Evolutionary conservation across 345 rosid species (phyloP).

Genomic region (Balakata baccata): DNA sequence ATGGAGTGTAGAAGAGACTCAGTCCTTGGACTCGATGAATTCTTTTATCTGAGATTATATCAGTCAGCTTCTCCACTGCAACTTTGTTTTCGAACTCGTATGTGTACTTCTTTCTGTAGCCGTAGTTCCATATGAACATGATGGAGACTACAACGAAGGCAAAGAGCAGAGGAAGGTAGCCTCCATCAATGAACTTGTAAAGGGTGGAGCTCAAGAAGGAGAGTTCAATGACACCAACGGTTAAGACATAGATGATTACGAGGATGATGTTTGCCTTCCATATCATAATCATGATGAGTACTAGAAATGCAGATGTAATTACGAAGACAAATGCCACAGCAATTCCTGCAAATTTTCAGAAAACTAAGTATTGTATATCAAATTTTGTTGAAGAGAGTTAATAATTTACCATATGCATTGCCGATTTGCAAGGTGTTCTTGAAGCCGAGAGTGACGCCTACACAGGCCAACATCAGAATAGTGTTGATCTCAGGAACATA

Average conservation of each 20-base stretch:
- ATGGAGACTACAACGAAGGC: slow-evolving; percentile 27
- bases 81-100: slow-evolving; percentile 47
- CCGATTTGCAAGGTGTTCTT: slow-evolving; percentile 39
- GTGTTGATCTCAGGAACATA: slow-evolving; percentile 51
- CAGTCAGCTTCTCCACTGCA: slow-evolving; percentile 23
- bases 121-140: slow-evolving; percentile 49
- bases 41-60: not conserved
- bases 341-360: slow-evolving; percentile 29
- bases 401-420: slow-evolving; percentile 53
- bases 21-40: slow-evolving; percentile 37
- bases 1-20: slow-evolving; percentile 43
- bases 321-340: slow-evolving; percentile 48
- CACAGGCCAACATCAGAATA: slow-evolving; percentile 48
- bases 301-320: slow-evolving; percentile 39
- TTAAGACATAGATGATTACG: slow-evolving; percentile 25
- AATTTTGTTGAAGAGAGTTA: too few relatives aligned
- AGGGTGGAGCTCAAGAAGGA: slow-evolving; percentile 41
- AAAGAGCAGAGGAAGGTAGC: slow-evolving; percentile 46
- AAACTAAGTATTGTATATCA: not conserved
- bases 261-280: slow-evolving; percentile 44
- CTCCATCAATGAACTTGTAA: slow-evolving; percentile 46
- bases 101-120: slow-evolving; percentile 32
- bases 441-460: slow-evolving; percentile 44
- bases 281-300: slow-evolving; percentile 52
- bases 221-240: slow-evolving; percentile 27